Evolutionary conservation across 495 filamentous ascomycete genomes (phyloP).

Genomic region (Aspergillus incahuasiensis): DNA sequence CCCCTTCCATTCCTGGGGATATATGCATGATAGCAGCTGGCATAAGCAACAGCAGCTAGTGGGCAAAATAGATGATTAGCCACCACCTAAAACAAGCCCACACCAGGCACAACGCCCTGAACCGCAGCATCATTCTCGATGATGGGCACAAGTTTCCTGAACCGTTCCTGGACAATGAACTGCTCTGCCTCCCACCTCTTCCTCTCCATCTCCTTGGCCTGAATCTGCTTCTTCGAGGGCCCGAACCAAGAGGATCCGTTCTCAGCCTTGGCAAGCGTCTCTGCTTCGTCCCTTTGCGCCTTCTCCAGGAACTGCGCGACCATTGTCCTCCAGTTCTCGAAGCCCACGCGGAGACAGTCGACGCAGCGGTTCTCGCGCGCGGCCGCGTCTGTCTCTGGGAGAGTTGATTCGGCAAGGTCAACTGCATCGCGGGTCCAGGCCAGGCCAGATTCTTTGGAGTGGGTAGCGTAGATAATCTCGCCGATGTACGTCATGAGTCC

Average conservation of each 20-base stretch:
- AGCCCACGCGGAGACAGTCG: slow-evolving; percentile 65
- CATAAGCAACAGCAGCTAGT: neutral
- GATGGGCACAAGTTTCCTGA: slow-evolving; percentile 25
- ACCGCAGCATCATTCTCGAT: slow-evolving; percentile 31
- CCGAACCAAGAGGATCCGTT: slow-evolving; percentile 46
- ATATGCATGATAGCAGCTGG: neutral
- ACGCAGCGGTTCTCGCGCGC: slow-evolving; percentile 52
- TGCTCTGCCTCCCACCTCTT: slow-evolving; percentile 39
- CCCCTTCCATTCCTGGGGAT: neutral
- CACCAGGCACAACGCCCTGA: slow-evolving; percentile 29
- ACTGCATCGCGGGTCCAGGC: slow-evolving; percentile 83
- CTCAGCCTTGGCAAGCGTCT: slow-evolving; percentile 30
- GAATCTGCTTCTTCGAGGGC: slow-evolving; percentile 26
- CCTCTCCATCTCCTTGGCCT: slow-evolving; percentile 26
- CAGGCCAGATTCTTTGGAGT: slow-evolving; percentile 60
- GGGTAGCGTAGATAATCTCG: slow-evolving; percentile 79
- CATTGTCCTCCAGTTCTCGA: slow-evolving; percentile 77
- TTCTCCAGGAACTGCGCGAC: slow-evolving; percentile 48
- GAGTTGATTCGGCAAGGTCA: slow-evolving; percentile 55
- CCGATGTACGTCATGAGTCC: slow-evolving; percentile 85
- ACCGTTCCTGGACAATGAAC: slow-evolving; percentile 39
- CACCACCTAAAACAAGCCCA: slow-evolving; percentile 27
- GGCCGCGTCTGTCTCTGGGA: slow-evolving; percentile 35
- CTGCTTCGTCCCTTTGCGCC: slow-evolving; percentile 44
- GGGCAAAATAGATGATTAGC: neutral